phyloP scores from a whole-genome alignment of 2,329 filamentous ascomycete species.

The Aotearoamyces nothofagi region DNA sequence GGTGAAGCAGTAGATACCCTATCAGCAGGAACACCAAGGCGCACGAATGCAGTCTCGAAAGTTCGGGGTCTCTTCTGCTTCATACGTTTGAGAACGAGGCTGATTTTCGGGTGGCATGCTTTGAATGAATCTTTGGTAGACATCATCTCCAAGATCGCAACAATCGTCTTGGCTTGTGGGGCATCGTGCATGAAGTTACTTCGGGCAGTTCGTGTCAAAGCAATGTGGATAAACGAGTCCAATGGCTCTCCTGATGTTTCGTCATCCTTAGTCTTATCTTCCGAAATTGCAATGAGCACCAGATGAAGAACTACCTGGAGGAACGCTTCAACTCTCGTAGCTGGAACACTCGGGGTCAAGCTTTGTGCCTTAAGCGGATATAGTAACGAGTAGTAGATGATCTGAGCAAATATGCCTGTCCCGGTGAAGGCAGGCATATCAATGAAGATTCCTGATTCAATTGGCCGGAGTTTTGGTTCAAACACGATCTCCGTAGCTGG shows the following conservation, averaged over 20 bases:
- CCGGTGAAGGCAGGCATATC: constrained; percentile 65
- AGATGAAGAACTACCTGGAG: constrained; percentile 84
- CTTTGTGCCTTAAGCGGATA: constrained; percentile 60
- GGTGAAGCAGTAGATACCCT: constrained; percentile 71
- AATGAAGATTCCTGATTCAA: constrained; percentile 63
- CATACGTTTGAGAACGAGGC: constrained; percentile 69
- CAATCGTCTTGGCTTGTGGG: constrained; percentile 43
- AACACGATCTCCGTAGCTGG: constrained; percentile 73
- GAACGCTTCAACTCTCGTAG: constrained; percentile 78
- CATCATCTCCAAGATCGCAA: constrained; percentile 45
- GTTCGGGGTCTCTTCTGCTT: constrained; percentile 64
- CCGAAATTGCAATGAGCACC: constrained; percentile 68
- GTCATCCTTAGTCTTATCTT: constrained; percentile 53
- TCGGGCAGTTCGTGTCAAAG: constrained; percentile 47
- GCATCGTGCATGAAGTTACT: constrained; percentile 44
- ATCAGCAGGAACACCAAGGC: constrained; percentile 55
- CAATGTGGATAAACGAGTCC: constrained; percentile 58
- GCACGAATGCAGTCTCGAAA: constrained; percentile 53
- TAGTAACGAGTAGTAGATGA: constrained; percentile 75
- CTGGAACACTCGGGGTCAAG: constrained; percentile 59
- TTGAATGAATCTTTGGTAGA: constrained; percentile 60
- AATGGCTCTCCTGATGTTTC: constrained; percentile 29
- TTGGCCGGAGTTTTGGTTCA: constrained; percentile 68
- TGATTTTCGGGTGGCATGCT: constrained; percentile 71
- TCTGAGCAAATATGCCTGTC: constrained; percentile 75